Base-by-base conservation (phyloP, 305 asterid genomes). In the Andrographis paniculata region DNA sequence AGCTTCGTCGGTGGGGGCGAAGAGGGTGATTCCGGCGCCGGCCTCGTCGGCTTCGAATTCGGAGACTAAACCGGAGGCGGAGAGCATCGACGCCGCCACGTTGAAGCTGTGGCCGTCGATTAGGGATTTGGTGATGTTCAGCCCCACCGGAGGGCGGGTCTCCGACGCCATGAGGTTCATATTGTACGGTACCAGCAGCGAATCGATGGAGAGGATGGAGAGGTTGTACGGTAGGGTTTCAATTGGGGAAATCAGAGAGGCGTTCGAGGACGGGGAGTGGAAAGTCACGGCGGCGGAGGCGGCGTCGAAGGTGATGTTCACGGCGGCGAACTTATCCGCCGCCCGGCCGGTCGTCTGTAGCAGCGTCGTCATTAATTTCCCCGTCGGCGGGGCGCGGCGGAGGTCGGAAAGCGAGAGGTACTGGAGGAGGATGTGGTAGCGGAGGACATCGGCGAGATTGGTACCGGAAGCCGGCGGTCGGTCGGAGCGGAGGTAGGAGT, bases 131-230 rank as follows among this genome's bases (percentile, higher is more conserved):
- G 80, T 76, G 18, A 73, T 76, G 51, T 73, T 76, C 1, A 73
- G 53, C 14, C 78, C 84, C 19, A 70, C 48, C 7, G 73, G 75
- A 16, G 80, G 84, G 20, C 84, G 65, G 1, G 71, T 66, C 39
- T 73, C 84, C 7, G 84, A 76, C n/a, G 80, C 75, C 80, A 73
- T 66, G n/a, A 76, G 69, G 54, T 76, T 58, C 36, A 73, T 30
- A 12, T 67, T 66, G 37, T 51, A 59, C 13, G 84, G 84, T 15
- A 76, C 43, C 11, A 76, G 41, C 3, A 76, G 58, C 8, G 73
- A 42, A 18, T 67, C 46, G 3, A 76, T 53, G 0, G 73, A 40
- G 21, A 66, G 70, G 33, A 76, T 50, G 9, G 78, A 70, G 9
- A 69, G 14, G 36, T 73, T 76, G 52, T 67, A 56, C 0, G 84